These are phyloP conservation scores for Pseudopyrenochaeta lycopersici DNA, from an alignment of 2,329 filamentous ascomycete species.

Conservation along the genomic window DNA sequence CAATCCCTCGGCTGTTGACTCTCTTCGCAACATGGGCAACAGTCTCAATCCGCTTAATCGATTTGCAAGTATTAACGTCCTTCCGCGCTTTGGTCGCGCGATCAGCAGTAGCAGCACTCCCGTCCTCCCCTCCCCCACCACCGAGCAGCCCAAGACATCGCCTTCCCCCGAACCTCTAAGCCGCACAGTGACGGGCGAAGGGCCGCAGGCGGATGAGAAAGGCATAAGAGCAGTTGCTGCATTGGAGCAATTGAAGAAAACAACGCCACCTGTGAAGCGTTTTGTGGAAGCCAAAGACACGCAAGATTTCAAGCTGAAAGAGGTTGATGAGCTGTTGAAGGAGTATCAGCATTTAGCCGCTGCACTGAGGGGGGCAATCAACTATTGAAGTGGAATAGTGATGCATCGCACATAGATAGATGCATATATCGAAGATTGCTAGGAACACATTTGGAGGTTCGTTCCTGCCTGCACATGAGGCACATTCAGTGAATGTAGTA, in stretches of 20 bases:
- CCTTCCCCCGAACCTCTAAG: conserved; percentile 28
- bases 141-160: conserved; percentile 38
- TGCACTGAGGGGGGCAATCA: conserved; percentile 54
- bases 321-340: conserved; percentile 57
- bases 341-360: conserved; percentile 56
- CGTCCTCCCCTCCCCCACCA: conserved; percentile 50
- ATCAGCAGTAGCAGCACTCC: conserved; percentile 53
- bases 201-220: conserved; percentile 36
- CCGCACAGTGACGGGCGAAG: conserved; percentile 31
- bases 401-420: conserved; percentile 1
- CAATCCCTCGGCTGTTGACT: conserved; percentile 74
- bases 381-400: conserved; percentile 28
- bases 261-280: conserved; percentile 56
- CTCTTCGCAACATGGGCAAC: conserved; percentile 81
- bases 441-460: too few relatives aligned
- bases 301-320: conserved; percentile 56
- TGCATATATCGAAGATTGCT: background rate
- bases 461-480: background rate
- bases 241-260: conserved; percentile 55
- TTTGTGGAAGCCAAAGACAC: conserved; percentile 58
- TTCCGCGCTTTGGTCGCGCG: conserved; percentile 76
- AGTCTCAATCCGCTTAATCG: conserved; percentile 84
- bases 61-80: conserved; percentile 75
- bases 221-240: conserved; percentile 54
- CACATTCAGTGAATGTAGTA: background rate